These are phyloP conservation scores for Anthracocystis walkeri DNA, from an alignment of 1,284 basidiomycete species.

Conservation along the genomic window DNA sequence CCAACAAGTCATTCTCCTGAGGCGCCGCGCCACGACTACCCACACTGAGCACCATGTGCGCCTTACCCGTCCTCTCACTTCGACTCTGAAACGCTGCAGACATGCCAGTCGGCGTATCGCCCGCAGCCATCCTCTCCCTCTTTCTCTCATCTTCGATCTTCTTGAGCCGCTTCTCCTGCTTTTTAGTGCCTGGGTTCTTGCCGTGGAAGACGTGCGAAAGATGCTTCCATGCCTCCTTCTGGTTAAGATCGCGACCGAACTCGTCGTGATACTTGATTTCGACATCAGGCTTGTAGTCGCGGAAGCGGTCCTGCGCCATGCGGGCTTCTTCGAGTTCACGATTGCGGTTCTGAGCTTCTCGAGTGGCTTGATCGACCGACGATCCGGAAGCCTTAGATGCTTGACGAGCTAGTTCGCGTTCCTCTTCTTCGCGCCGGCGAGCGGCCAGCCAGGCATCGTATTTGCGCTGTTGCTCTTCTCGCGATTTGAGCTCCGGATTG, in stretches of 20 bases:
- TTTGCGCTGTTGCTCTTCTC: slow-evolving; percentile 84
- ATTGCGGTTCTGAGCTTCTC: slow-evolving; percentile 92
- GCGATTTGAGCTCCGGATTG: slow-evolving; percentile 78
- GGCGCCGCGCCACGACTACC: slow-evolving; percentile 62
- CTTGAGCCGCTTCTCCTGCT: slow-evolving; percentile 63
- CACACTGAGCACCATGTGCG: slow-evolving; percentile 69
- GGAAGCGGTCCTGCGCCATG: slow-evolving; percentile 83
- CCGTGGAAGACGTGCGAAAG: slow-evolving; percentile 69
- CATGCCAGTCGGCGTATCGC: slow-evolving; percentile 67
- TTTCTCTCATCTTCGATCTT: slow-evolving; percentile 66
- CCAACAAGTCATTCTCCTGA: slow-evolving; percentile 61
- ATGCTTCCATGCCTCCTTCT: slow-evolving; percentile 79
- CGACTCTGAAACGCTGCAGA: slow-evolving; percentile 61
- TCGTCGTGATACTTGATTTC: slow-evolving; percentile 93
- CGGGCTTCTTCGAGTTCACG: slow-evolving; percentile 92
- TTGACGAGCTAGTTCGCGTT: slow-evolving; percentile 82
- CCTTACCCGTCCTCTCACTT: slow-evolving; percentile 64
- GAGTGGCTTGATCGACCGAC: slow-evolving; percentile 86
- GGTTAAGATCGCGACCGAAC: slow-evolving; percentile 86
- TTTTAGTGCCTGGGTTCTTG: slow-evolving; percentile 63
- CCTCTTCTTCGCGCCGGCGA: slow-evolving; percentile 79
- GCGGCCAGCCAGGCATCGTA: slow-evolving; percentile 91
- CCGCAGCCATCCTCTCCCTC: slow-evolving; percentile 64
- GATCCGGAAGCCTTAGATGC: slow-evolving; percentile 59
- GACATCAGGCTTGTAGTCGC: slow-evolving; percentile 95